Base-by-base conservation (phyloP, 2,329 filamentous ascomycete genomes). In the Cladosporium oxysporum region DNA sequence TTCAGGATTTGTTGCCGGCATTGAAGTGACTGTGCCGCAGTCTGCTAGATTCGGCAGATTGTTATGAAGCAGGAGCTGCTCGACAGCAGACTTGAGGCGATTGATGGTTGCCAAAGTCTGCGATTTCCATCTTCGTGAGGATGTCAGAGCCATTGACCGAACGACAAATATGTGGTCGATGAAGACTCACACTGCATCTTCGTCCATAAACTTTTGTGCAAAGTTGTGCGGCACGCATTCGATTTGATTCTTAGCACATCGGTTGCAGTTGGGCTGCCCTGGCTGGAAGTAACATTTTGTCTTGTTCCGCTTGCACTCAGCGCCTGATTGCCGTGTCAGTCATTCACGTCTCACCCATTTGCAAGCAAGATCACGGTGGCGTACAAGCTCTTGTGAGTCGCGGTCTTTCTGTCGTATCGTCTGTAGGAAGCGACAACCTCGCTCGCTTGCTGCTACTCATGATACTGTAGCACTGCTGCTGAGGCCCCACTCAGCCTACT, bases 131-230 rank as follows among this genome's bases (percentile, higher is more conserved):
- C 55, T 58, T 37, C 11, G 11, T 41, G 31, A 28, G 11, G 14
- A 7, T 16, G 10, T 58, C 3, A 58, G 55, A 16, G 8, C 33
- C 31, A n/a, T 58, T 35, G n/a, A 11, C 10, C 21, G 3, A 21
- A n/a, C n/a, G 28, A 6, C 10, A 10, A 53, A 5, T 14, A 12
- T 12, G 12, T 12, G 16, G 21, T 37, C 14, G n/a, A 28, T 41
- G 21, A 14, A 41, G n/a, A 41, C 55, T 41, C 41, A 58, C 55
- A 41, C 3, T 26, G 55, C 55, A 35, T 58, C 55, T 41, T 58
- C 55, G 33, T 58, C 55, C 33, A 58, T 58, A n/a, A 58, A 58
- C 55, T 58, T 58, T 18, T 58, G 55, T 41, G 55, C 55, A 41
- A 58, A 58, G 33, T 58, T 58, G 55, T 58, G 55, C 23, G 55